These are phyloP conservation scores for Quercus rubra DNA, from an alignment of 306 rosid species.

Conservation along the genomic window DNA sequence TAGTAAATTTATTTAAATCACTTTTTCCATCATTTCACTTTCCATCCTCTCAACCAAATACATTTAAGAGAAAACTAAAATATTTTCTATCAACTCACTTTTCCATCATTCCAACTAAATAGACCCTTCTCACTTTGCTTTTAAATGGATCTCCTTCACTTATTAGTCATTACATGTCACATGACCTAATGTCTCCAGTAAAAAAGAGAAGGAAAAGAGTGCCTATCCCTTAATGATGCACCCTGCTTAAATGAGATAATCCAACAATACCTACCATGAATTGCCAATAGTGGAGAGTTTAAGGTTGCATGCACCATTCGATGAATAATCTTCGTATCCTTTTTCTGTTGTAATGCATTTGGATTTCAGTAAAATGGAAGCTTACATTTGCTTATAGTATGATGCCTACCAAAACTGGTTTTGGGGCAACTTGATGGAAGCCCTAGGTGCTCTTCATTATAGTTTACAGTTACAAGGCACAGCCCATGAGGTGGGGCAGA, in stretches of 20 bases:
- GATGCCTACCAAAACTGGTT: conserved; percentile 74
- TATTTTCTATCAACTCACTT: no score
- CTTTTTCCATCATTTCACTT: no score
- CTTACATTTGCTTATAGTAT: conserved; percentile 70
- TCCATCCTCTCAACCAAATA: no score
- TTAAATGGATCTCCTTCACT: neutral
- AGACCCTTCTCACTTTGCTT: neutral
- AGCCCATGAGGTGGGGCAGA: conserved; percentile 82
- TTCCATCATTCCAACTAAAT: no score
- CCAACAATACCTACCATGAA: neutral
- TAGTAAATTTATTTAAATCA: no score
- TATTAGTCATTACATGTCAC: neutral
- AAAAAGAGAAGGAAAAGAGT: neutral
- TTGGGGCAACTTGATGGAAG: conserved; percentile 63
- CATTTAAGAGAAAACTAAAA: no score
- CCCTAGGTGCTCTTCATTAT: conserved; percentile 62
- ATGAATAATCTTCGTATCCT: neutral
- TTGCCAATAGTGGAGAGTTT: neutral
- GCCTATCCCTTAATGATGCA: neutral
- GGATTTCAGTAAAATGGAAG: conserved; percentile 52
- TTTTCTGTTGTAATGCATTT: conserved; percentile 6
- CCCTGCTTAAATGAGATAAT: neutral
- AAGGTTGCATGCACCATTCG: neutral
- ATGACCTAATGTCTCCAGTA: neutral
- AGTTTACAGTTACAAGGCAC: conserved; percentile 64